Evolutionary conservation across 2,329 filamentous ascomycete species (phyloP), one percentile per base, ranked within the genome.

Genomic region (Microdochium paspali): DNA sequence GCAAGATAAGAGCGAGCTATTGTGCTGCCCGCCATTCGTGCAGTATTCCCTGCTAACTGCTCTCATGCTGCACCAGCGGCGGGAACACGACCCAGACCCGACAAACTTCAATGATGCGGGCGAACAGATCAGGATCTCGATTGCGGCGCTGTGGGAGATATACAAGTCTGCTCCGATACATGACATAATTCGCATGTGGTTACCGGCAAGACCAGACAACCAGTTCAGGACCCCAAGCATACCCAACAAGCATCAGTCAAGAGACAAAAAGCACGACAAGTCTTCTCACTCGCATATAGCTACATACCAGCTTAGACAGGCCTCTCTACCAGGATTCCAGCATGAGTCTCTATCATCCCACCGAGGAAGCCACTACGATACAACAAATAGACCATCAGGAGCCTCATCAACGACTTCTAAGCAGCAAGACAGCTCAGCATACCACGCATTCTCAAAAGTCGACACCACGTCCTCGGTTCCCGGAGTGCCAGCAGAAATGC

Each of bases 1-100:
- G 24, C 82, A 86, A 26, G 77, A 81, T 0, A 87, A 94, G 56
- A 81, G 90, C 47, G 84, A 97, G 63, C 76, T 97, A 24, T 83
- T 85, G 44, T 97, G 87, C 59, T 94, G 90, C 10, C 93, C 93
- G 1, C 91, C 93, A 0, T 97, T 97, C 60, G 88, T 96, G 61
- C 90, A 97, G 15, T 97, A 97, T 68, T 95, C 88, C 62, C 70
- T 97, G 53, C 97, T 98, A 67, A 97, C 91, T 1, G 93, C 93
- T 1, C 76, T 97, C 45, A 97, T 97, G 60, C 96, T 98, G 91
- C 93, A 97, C 59, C 13, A 20, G 13, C 35, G 35, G 10, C 35
- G 35, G 4, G 35, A 18, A 20, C 35, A 21, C 35, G 18, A 40
- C 13, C 35, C 35, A 6, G 35, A 40, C 6, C 18, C 35, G 4